Base-by-base conservation (phyloP, 768 basidiomycete species). In the Boletus vinaceobasis region DNA sequence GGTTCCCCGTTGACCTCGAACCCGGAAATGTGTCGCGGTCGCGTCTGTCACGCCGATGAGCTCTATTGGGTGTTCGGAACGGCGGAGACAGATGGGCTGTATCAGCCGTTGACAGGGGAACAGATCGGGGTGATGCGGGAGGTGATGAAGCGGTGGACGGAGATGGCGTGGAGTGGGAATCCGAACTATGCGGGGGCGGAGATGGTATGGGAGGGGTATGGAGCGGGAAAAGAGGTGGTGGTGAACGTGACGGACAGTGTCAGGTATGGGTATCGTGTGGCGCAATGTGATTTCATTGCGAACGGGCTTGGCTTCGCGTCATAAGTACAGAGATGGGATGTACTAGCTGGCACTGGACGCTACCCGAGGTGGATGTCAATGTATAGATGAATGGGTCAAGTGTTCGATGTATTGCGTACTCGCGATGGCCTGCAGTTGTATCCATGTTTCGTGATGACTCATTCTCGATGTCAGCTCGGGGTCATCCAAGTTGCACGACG, bases 1-100 rank as follows among this genome's bases (percentile, higher is more conserved):
- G 56, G 51, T 3, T 51, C 42, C 2, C 57, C 62, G 7, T 48
- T 65, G 35, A 65, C 50, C 6, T 48, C 56, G 1, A 65, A 54
- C 29, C 61, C 52, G 3, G 4, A 0, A 4, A 59, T 52, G 23
- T 65, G 63, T 42, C 48, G 15, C 0, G 54, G 54, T n/a, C 63
- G 33, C 1, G 60, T 46, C 19, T 59, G 61, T 13, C 61, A 52
- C 15, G 53, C 40, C 6, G 46, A 62, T 11, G 53, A 52, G 13
- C 52, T 62, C 27, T 52, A 63, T 19, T 55, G 29, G 21, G 57
- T 53, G 3, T 63, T 62, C 13, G 50, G 42, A 15, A 59, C 50
- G 14, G 58, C 61, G 2, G 61, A 52, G 27, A 54, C 43, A 0
- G 60, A 65, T 19, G 51, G 56, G 26, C 35, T 62, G 23, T 55